Base-by-base conservation (phyloP, 2,329 filamentous ascomycete genomes). In the Nakataea oryzae region DNA sequence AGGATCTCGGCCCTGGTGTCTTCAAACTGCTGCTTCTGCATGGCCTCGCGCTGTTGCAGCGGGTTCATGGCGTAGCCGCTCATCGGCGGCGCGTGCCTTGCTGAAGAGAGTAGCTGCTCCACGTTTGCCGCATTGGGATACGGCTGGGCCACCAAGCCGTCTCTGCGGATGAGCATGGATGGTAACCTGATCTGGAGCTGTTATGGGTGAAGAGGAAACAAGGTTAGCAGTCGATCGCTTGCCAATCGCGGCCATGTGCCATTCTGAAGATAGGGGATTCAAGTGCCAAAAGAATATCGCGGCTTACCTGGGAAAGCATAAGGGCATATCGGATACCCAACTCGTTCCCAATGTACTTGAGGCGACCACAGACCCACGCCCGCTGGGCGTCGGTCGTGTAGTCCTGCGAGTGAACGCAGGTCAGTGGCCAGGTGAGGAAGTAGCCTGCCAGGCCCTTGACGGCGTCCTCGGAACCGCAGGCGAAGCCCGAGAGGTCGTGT, bases 121-220 rank as follows among this genome's bases (percentile, higher is more conserved):
- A 61, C 28, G 55, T 57, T 9, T 32, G 26, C 3, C 13, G 73
- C 72, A 59, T 73, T 70, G 7, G 75, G 73, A 61, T 76, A 78
- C 3, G 77, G 76, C 58, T 72, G 74, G 2, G 76, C 74, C 73
- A 82, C 75, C 12, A 83, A 70, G 5, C 76, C 76, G 67, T 85
- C 82, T 47, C 79, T 74, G 30, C 76, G 78, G 69, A 87, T 85
- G 64, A 86, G 76, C 84, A 86, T 86, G 0, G 82, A 86, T 2
- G 85, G 84, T 24, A 86, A 76, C 28, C 84, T 81, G 61, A 86
- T 71, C 68, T 83, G 78, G 61, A 85, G 75, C 83, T 85, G 26
- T 55, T 5, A 3, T 29, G 21, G 47, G 29, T 32, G 62, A 50
- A 27, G 26, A 50, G 59, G 27, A 54, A 57, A 62, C 28, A 54